Percentiles rank a stretch among this genome's conserved stretches.
Conservation (phyloP, 257 asterid genomes). For the Solanum arcanum region DNA sequence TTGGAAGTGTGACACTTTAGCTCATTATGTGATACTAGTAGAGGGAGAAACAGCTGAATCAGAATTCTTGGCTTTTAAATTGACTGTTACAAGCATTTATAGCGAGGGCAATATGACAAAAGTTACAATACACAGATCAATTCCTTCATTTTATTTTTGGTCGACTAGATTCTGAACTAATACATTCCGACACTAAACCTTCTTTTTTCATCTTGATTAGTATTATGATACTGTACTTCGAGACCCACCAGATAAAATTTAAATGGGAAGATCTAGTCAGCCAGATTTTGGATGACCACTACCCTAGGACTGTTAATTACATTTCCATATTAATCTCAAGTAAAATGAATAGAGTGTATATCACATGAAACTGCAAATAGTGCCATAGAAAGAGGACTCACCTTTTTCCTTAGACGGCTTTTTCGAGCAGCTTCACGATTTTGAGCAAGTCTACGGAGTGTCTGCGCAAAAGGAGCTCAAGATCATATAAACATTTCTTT, state of each 20-base stretch:
- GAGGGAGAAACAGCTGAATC: background rate
- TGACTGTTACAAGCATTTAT: background rate
- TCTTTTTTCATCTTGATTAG: background rate
- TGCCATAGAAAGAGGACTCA: constrained; percentile 6
- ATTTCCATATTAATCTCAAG: background rate
- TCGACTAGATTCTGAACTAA: background rate
- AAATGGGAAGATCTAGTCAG: background rate
- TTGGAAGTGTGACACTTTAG: background rate
- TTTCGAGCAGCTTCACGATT: constrained; percentile 99
- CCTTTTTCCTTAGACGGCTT: constrained; percentile 91
- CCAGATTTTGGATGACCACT: background rate
- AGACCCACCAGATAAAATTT: background rate
- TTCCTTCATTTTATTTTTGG: background rate
- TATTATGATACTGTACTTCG: background rate
- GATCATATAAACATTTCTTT: background rate
- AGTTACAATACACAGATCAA: background rate
- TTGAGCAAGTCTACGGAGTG: constrained; percentile 97
- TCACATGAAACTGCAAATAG: background rate
- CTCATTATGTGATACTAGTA: background rate
- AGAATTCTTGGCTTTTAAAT: background rate
- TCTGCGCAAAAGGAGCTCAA: constrained; percentile 17
- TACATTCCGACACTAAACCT: background rate
- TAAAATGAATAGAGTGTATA: background rate
- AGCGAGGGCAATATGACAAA: background rate
- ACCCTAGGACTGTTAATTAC: background rate